These are phyloP conservation scores for Nelumbo lutea DNA, from an alignment of 164 flowering plant genomes.

Conservation along the genomic window DNA sequence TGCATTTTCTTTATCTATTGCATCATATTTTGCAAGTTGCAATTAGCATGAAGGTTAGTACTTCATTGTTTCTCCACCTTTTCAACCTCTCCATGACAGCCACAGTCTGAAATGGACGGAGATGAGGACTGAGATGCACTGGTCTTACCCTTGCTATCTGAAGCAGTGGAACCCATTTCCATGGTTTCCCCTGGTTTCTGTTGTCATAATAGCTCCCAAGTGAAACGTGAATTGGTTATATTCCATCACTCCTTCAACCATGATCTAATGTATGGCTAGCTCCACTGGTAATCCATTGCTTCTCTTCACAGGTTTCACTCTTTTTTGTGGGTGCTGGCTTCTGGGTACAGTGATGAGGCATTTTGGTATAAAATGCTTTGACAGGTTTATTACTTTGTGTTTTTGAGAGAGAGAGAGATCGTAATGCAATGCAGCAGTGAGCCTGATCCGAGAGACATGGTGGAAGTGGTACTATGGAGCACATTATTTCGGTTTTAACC, in stretches of 20 bases:
- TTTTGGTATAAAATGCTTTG: too few species aligned
- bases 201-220: slow-evolving; percentile 7
- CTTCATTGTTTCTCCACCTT: slow-evolving; percentile 5
- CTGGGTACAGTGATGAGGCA: too few species aligned
- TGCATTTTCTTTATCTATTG: neutral
- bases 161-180: neutral
- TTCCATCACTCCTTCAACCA: too few species aligned
- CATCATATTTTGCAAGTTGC: neutral
- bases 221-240: too few species aligned
- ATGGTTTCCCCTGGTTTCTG: slow-evolving; percentile 6
- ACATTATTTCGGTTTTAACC: too few species aligned
- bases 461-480: too few species aligned
- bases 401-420: too few species aligned
- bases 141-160: slow-evolving; percentile 22
- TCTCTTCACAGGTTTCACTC: too few species aligned
- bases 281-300: neutral
- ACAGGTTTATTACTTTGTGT: too few species aligned
- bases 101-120: slow-evolving; percentile 15
- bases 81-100: slow-evolving; percentile 16
- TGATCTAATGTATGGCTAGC: slow-evolving; percentile 7
- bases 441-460: too few species aligned
- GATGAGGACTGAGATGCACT: slow-evolving; percentile 10
- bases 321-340: too few species aligned
- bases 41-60: neutral
- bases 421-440: too few species aligned